A percentile compares a stretch with the other conserved stretches of the same genome.
Evolutionary conservation across 1,284 basidiomycete species (phyloP).

Genomic region (Uromyces viciae-fabae): DNA sequence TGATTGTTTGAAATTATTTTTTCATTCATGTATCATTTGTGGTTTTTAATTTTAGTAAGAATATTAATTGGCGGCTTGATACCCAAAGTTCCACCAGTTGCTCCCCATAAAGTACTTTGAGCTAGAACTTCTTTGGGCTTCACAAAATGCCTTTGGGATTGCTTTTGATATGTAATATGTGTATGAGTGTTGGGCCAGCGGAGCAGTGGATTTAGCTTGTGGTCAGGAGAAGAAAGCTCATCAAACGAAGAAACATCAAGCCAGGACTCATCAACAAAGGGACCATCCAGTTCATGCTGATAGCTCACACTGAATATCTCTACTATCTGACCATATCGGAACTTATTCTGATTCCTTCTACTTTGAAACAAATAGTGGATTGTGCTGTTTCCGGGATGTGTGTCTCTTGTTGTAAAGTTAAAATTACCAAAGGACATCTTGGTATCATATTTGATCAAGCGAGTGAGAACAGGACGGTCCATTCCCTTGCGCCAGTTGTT

Average conservation of each 20-base stretch:
- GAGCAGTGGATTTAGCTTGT: neutral
- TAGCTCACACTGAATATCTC: neutral
- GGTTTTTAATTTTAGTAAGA: neutral
- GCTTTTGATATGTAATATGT: neutral
- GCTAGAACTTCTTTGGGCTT: neutral
- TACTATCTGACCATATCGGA: neutral
- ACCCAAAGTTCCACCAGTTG: slow-evolving; percentile 6
- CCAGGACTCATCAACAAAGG: neutral
- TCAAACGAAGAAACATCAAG: neutral
- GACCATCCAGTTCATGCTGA: neutral
- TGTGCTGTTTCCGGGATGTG: neutral
- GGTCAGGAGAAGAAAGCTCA: slow-evolving; percentile 5
- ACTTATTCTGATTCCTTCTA: neutral
- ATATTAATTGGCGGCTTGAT: neutral
- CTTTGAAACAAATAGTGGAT: neutral
- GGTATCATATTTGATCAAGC: neutral
- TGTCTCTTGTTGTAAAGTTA: neutral
- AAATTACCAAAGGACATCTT: neutral
- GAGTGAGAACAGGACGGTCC: neutral
- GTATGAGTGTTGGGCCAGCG: neutral
- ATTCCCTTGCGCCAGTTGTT: neutral
- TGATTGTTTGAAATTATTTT: no score
- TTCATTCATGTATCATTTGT: no score
- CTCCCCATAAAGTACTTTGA: neutral
- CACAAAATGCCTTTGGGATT: neutral